Conservation (phyloP, 2,329 filamentous ascomycete species). For the Fusarium sp. region DNA sequence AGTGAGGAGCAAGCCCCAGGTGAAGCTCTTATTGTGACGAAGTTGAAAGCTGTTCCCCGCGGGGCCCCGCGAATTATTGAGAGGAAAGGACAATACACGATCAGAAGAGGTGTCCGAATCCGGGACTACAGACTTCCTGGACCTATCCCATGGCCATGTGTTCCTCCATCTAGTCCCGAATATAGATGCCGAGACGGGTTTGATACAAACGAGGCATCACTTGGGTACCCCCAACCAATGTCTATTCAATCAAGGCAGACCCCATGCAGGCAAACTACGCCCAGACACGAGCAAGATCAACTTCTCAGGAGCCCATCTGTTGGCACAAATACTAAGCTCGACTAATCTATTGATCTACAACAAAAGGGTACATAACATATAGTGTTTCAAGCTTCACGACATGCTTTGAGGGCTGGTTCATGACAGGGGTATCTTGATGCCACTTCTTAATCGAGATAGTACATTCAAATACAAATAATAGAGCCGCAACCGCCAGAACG, state of each 20-base stretch:
- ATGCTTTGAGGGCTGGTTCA: slow-evolving; percentile 23
- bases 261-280: not conserved
- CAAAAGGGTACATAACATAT: not conserved
- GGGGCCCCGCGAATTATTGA: slow-evolving; percentile 46
- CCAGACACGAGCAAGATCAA: not conserved
- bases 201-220: slow-evolving; percentile 37
- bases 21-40: slow-evolving; percentile 14
- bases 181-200: slow-evolving; percentile 53
- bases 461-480: slow-evolving; percentile 43
- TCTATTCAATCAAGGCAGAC: not conserved
- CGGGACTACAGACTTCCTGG: slow-evolving; percentile 46
- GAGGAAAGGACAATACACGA: slow-evolving; percentile 46
- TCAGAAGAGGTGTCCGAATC: slow-evolving; percentile 50
- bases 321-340: slow-evolving; percentile 1
- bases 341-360: not conserved
- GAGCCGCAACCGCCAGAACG: slow-evolving; percentile 50
- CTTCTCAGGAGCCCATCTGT: slow-evolving; percentile 19
- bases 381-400: not conserved
- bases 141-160: not conserved
- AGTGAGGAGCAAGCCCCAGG: not conserved
- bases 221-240: slow-evolving; percentile 34
- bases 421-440: slow-evolving; percentile 52
- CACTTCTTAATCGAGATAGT: slow-evolving; percentile 38
- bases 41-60: slow-evolving; percentile 44
- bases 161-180: slow-evolving; percentile 23